Percentiles rank a stretch among this genome's conserved stretches.
phyloP scores from a whole-genome alignment of 2,329 filamentous ascomycete genomes.

The Dothideomycetes sp. region DNA sequence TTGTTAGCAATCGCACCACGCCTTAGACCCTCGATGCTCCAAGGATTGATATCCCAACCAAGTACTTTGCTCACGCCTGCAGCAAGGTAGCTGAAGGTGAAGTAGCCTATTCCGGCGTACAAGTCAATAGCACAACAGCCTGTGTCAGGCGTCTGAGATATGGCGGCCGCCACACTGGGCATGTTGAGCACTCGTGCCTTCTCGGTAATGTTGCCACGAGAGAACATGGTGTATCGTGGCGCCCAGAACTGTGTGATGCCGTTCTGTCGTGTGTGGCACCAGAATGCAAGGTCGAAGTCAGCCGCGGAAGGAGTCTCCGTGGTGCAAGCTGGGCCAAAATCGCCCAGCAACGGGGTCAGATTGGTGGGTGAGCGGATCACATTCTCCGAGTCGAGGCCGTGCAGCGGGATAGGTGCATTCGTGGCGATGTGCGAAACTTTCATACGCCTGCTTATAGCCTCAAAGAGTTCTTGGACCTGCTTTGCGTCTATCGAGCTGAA shows the following conservation, averaged over 20 bases:
- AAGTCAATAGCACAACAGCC: conserved; percentile 52
- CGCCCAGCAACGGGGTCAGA: conserved; percentile 58
- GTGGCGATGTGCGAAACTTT: conserved; percentile 45
- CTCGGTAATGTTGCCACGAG: conserved; percentile 78
- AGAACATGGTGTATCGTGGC: conserved; percentile 88
- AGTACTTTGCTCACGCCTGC: conserved; percentile 59
- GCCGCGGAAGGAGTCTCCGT: conserved; percentile 16
- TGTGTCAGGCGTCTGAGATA: neutral
- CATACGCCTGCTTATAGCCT: conserved; percentile 30
- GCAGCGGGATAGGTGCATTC: conserved; percentile 43
- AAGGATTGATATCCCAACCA: conserved; percentile 76
- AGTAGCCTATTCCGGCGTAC: conserved; percentile 91
- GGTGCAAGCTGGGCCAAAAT: conserved; percentile 51
- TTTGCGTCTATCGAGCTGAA: conserved; percentile 17
- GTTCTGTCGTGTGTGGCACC: conserved; percentile 65
- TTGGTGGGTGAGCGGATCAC: conserved; percentile 61
- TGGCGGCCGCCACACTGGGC: conserved; percentile 18
- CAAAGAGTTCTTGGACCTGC: conserved; percentile 28
- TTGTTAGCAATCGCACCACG: conserved; percentile 29
- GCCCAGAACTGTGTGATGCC: conserved; percentile 79
- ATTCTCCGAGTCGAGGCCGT: conserved; percentile 38
- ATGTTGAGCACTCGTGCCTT: conserved; percentile 61
- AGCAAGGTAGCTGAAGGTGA: conserved; percentile 70
- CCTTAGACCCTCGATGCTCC: conserved; percentile 34
- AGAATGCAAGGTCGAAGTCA: conserved; percentile 61